Base-by-base conservation (phyloP, 2,329 filamentous ascomycete genomes). In the Dothistroma pini region DNA sequence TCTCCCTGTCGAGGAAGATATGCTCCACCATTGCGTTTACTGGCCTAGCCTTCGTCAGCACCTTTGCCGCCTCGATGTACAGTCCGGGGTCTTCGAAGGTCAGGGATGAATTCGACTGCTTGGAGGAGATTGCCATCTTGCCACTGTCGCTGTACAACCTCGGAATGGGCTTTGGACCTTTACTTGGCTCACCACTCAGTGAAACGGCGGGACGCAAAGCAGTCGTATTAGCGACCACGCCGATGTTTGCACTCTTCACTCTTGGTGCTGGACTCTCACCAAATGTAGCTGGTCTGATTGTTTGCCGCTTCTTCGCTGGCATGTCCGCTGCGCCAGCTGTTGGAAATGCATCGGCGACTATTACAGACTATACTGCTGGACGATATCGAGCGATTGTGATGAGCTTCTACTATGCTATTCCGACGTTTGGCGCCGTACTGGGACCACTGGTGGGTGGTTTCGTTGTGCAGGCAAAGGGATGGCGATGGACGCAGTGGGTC, bases 261-360 rank as follows among this genome's bases (percentile, higher is more conserved):
- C 58, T 74, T 11, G 72, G 71, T 21, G 67, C 72, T 16, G 72
- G 71, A n/a, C 66, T 73, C 52, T 67, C 70, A 1, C 54, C 61
- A 4, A 61, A 50, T 32, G 56, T 73, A 14, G 61, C 63, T 1
- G 56, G 64, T 14, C 47, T 74, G 29, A 63, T 62, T 10, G 58
- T 72, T 8, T 73, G 71, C 53, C 66, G 72, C 29, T 73, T 86
- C 72, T 75, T 86, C 53, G 80, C 83, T 68, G 71, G 70, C 0
- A 78, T 86, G 38, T 81, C 73, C 25, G 72, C 72, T 4, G 70
- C 71, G 5, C 72, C 73, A 14, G 71, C 69, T 0, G 67, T 75
- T 11, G 65, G 69, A 32, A 72, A 74, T 63, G 44, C 72, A 59
- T 47, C 71, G 66, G 47, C 64, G 59, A 74, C 75, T 1, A 72